These are phyloP conservation scores for Podospora anserina DNA, from an alignment of 495 filamentous ascomycete genomes.

Conservation along the genomic window DNA sequence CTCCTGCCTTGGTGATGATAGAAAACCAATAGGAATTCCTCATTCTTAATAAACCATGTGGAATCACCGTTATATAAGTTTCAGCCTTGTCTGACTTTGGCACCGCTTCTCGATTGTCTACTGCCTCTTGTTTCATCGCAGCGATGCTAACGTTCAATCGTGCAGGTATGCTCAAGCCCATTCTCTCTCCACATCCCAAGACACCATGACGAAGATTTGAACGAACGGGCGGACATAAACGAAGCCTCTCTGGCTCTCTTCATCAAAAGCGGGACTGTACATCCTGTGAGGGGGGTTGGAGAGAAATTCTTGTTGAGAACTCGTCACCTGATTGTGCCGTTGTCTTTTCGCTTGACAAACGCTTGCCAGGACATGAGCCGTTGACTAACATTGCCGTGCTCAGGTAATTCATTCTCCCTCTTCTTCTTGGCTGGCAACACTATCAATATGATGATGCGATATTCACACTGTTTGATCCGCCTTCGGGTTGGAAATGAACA, in stretches of 20 bases:
- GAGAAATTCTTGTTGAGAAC: conserved; percentile 92
- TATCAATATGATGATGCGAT: conserved; percentile 47
- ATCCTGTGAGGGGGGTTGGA: conserved; percentile 65
- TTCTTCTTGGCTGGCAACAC: conserved; percentile 23
- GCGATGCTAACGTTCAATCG: conserved; percentile 39
- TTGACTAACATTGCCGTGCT: conserved; percentile 34
- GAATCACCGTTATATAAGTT: conserved; percentile 65
- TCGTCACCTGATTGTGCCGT: conserved; percentile 83
- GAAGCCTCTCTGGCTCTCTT: conserved; percentile 62
- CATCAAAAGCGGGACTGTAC: conserved; percentile 77
- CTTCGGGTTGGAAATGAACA: conserved; percentile 71
- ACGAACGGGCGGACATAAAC: conserved; percentile 98
- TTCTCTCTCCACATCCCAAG: conserved; percentile 19
- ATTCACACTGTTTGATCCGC: conserved; percentile 99
- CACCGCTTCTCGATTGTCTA: conserved; percentile 26
- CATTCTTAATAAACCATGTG: conserved; percentile 86
- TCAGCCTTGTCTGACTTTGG: conserved; percentile 95
- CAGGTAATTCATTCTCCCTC: conserved; percentile 44
- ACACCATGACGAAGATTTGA: conserved; percentile 83
- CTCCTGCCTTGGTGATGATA: conserved; percentile 68
- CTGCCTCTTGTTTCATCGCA: conserved; percentile 27
- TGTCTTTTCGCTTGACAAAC: conserved; percentile 18
- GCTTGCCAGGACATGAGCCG: background rate
- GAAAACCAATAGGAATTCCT: conserved; percentile 88
- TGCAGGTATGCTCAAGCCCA: conserved; percentile 56